phyloP scores from a whole-genome alignment of 805 yeast species.

The Ogataea paradorogensis region DNA sequence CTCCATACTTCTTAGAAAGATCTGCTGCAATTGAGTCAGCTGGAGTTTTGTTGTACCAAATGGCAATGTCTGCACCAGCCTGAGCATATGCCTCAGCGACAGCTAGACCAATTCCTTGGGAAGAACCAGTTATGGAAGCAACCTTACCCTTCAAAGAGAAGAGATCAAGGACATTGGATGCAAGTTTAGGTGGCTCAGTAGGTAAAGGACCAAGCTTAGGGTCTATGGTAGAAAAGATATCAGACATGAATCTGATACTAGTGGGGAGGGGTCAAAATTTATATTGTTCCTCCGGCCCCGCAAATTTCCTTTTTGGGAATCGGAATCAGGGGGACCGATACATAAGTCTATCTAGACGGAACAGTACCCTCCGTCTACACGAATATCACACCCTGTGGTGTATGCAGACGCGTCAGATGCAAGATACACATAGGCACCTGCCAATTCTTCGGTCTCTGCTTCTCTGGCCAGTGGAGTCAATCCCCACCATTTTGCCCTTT shows the following conservation, averaged over 20 bases:
- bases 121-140: conserved; percentile 78
- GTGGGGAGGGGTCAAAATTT: neutral
- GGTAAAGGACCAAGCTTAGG: conserved; percentile 39
- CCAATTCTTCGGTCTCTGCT: conserved; percentile 46
- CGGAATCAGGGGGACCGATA: neutral
- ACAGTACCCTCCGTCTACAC: conserved; percentile 50
- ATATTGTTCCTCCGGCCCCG: conserved; percentile 1
- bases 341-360: conserved; percentile 1
- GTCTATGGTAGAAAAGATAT: neutral
- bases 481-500: conserved; percentile 30
- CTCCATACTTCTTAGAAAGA: conserved; percentile 56
- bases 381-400: conserved; percentile 49
- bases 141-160: conserved; percentile 81
- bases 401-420: conserved; percentile 52
- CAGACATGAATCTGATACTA: neutral
- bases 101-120: conserved; percentile 77
- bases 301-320: conserved; percentile 1
- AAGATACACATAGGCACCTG: conserved; percentile 50
- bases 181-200: conserved; percentile 44
- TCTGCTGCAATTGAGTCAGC: conserved; percentile 61
- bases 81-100: conserved; percentile 81
- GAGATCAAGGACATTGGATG: conserved; percentile 55
- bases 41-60: conserved; percentile 62
- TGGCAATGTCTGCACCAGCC: conserved; percentile 83
- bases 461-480: conserved; percentile 48